A percentile compares a stretch with the other conserved stretches of the same genome.
phyloP scores from a whole-genome alignment of 129 eudicot genomes.

The Centaurea solstitialis region DNA sequence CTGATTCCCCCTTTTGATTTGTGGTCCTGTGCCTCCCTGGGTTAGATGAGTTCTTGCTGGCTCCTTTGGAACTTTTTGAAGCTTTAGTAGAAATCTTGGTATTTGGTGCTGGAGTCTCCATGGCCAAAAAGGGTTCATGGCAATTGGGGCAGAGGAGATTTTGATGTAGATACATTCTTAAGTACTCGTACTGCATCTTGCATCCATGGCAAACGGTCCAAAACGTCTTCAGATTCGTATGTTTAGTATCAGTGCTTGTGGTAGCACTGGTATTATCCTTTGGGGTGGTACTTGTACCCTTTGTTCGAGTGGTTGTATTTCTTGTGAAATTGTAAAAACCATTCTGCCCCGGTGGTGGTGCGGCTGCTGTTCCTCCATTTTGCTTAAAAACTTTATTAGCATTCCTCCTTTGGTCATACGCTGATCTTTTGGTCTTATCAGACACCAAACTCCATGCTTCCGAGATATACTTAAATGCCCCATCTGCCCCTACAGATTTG shows the following conservation, averaged over 20 bases:
- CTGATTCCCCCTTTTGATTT: conserved; percentile 26
- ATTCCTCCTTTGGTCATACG: conserved; percentile 58
- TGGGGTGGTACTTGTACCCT: conserved; percentile 19
- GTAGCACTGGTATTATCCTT: conserved; percentile 32
- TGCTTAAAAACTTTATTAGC: conserved; percentile 4
- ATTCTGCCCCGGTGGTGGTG: conserved; percentile 42
- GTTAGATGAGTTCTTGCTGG: conserved; percentile 19
- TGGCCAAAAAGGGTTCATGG: conserved; percentile 68
- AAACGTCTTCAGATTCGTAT: conserved; percentile 44
- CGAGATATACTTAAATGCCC: conserved; percentile 74
- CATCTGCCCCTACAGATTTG: conserved; percentile 86
- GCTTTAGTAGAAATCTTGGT: conserved; percentile 45
- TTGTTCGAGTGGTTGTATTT: conserved; percentile 36
- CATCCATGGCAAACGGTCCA: conserved; percentile 92
- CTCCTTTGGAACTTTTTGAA: conserved; percentile 28
- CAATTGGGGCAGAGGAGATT: conserved; percentile 89
- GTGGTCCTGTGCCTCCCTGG: conserved; percentile 27
- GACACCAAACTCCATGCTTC: conserved; percentile 87
- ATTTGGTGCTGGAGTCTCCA: conserved; percentile 63
- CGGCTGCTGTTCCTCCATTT: conserved; percentile 30
- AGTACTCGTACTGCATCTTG: conserved; percentile 88
- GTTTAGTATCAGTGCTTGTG: conserved; percentile 23
- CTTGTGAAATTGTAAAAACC: conserved; percentile 69
- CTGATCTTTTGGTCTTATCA: conserved; percentile 58
- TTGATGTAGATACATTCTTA: conserved; percentile 69